Base-by-base conservation (phyloP, 768 basidiomycete genomes). In the Chalciporus pseudorubinellus region DNA sequence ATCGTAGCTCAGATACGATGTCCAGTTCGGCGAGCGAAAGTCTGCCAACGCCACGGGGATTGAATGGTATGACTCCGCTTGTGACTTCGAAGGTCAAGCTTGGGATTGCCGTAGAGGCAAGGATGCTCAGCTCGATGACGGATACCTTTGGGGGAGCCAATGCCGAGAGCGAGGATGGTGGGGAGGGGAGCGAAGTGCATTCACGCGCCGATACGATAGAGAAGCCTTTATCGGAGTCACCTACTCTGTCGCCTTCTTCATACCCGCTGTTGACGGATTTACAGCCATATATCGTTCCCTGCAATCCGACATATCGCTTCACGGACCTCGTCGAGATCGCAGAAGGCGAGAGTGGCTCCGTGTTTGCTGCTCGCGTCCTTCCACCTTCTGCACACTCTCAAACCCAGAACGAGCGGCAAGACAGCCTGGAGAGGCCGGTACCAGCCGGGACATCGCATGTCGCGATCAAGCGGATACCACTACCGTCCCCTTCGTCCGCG, bases 291-390 rank as follows among this genome's bases (percentile, higher is more conserved):
- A 85, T 92, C 59, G 77, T 85, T 56, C 78, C 82, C 1, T 66
- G 80, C 18, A 80, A 90, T 61, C 89, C 89, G 4, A 73, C 77
- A 1, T 74, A 79, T 4, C 77, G 80, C 51, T 92, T 87, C 66
- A 69, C 75, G 9, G 81, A 89, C 53, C 71, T 91, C 41, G 79
- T 78, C 48, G 90, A 91, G 69, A 85, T 93, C 24, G 90, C 88
- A 0, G 87, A 92, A 64, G 89, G 91, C 28, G 90, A 92, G 62
- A 86, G 80, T 38, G 91, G 91, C 4, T 84, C 80, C 2, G 87
- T 93, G 18, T 81, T 70, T 51, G 72, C 74, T 14, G 79, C 77
- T 2, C 63, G 65, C 22, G 65, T 76, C 6, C 39, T 18, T 14
- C 26, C 55, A 11, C 58, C 50, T 4, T 45, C 36, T 62, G 66